Evolutionary conservation across 257 asterid species (phyloP).

Genomic region (Thymus quinquecostatus): DNA sequence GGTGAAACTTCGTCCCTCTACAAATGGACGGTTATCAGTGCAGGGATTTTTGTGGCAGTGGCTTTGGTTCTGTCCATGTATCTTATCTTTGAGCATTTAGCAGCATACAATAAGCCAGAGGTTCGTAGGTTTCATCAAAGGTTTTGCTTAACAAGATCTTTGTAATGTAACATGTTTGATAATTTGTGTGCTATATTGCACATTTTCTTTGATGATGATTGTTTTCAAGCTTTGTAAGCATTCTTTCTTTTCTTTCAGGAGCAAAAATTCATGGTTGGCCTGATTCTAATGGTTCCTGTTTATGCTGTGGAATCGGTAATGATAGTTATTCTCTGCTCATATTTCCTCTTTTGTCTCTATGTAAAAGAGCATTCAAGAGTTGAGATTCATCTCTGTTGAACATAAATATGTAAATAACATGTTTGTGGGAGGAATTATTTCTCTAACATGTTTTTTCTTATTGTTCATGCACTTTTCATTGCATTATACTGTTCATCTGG

Average conservation of each 20-base stretch:
- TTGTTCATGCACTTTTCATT: constrained; percentile 1
- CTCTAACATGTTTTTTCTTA: background rate
- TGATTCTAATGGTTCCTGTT: constrained; percentile 97
- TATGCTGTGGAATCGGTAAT: constrained; percentile 96
- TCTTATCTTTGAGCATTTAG: constrained; percentile 89
- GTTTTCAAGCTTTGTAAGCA: constrained; percentile 2
- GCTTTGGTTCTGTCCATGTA: constrained; percentile 80
- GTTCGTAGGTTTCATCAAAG: constrained; percentile 42
- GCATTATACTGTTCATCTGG: background rate
- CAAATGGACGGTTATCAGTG: constrained; percentile 77
- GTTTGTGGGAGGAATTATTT: background rate
- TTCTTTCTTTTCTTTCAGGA: constrained; percentile 64
- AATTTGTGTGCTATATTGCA: constrained; percentile 3
- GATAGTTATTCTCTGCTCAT: constrained; percentile 25
- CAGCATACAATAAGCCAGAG: constrained; percentile 94
- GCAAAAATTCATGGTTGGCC: constrained; percentile 91
- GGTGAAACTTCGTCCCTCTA: constrained; percentile 59
- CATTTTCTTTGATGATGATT: background rate
- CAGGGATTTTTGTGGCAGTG: constrained; percentile 75
- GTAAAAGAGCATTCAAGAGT: background rate
- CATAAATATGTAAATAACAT: background rate
- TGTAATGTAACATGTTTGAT: constrained; percentile 3
- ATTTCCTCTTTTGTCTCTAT: constrained; percentile 19
- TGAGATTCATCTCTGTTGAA: constrained; percentile 15
- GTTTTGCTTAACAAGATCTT: background rate